Evolutionary conservation across 129 eudicot species (phyloP).

Genomic region (Dittrichia graveolens): DNA sequence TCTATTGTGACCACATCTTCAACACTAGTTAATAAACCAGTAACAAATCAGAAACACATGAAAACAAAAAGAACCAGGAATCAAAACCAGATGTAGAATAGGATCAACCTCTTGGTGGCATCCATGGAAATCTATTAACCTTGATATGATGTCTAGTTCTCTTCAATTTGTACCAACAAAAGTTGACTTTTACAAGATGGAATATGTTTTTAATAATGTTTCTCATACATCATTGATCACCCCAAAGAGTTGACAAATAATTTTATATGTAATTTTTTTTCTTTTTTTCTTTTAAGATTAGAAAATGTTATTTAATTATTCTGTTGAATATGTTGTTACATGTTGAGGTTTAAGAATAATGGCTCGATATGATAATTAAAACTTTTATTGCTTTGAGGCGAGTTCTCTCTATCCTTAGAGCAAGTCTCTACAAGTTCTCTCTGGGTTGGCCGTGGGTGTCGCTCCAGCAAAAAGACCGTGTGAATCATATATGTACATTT

Average conservation of each 20-base stretch:
- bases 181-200: constrained; percentile 36
- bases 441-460: too few relatives aligned
- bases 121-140: constrained; percentile 42
- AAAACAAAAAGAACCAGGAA: too few relatives aligned
- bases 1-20: constrained; percentile 55
- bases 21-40: constrained; percentile 18
- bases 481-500: too few relatives aligned
- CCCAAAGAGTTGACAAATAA: constrained; percentile 18
- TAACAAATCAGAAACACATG: background rate
- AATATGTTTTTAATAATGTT: constrained; percentile 8
- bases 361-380: too few relatives aligned
- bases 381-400: too few relatives aligned
- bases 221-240: background rate
- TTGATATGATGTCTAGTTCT: constrained; percentile 1
- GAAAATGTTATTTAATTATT: background rate
- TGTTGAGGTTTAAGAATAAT: background rate
- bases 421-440: too few relatives aligned
- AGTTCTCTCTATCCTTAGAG: too few relatives aligned
- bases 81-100: background rate
- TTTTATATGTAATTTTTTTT: background rate
- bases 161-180: constrained; percentile 27
- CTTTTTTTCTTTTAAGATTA: background rate
- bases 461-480: too few relatives aligned
- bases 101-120: constrained; percentile 39
- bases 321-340: background rate